Evolutionary conservation across 805 yeast genomes (phyloP), one percentile per base, ranked within the genome.

Genomic region (Komagataella ulmi): DNA sequence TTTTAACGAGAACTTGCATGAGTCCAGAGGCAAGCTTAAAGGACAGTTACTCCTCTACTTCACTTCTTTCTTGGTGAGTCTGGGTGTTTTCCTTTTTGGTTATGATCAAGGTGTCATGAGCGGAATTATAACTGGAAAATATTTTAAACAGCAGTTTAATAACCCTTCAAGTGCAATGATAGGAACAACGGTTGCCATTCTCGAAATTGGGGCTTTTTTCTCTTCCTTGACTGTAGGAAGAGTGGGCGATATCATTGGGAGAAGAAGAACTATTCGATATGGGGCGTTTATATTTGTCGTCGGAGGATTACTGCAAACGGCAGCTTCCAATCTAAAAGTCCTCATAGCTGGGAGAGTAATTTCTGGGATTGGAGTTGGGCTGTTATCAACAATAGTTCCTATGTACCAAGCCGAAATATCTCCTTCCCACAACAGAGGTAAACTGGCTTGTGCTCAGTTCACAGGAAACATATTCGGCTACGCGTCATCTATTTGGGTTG

Each of bases 351-450:
- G 96, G 2, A 71, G 96, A 58, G 77, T 86, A 30, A 74, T 88
- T 48, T 75, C 87, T 45, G 96, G 97, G 17, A 57, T 88, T n/a
- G 96, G 96, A 1, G 90, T 88, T 23, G 97, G 97, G 3, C 69
- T 88, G 51, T 69, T 88, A 48, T 81, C 90, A 23, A 83, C 95
- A 6, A 83, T 88, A 55, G 90, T 88, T 8, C 96, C 96, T 1
- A 81, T 87, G 49, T 88, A 87, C 65, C 96, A 88, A 63, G 81
- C 90, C 49, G 97, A 88, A 62, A 86, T 89, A 49, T 80, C 90
- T 6, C 96, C 96, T 1, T 84, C 89, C 21, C 86, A 86, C 60
- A 86, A 85, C 57, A 75, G 96, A 61, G 96, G 96, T 2, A 77
- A 80, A 59, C 71, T 88, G 51, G 95, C 91, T 3, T 86, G 95